phyloP scores from a whole-genome alignment of 306 rosid species.

The Vachellia pachyceras region DNA sequence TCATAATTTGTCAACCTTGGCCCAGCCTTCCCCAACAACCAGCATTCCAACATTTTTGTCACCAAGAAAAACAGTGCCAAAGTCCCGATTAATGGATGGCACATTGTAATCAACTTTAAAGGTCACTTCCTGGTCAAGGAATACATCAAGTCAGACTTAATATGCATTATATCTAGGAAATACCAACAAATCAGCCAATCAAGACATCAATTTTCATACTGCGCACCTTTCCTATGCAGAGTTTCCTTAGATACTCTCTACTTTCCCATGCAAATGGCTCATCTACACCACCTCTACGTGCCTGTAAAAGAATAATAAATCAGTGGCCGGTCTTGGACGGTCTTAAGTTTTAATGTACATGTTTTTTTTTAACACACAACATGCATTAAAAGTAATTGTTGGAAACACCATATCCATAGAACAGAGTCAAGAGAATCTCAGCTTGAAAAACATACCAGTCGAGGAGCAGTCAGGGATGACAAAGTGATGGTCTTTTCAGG shows the following conservation, averaged over 20 bases:
- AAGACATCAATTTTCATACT: conserved; percentile 2
- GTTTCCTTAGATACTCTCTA: conserved; percentile 87
- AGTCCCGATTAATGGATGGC: conserved; percentile 81
- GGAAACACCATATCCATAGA: not conserved
- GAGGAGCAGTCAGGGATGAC: conserved; percentile 88
- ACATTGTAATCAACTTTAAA: conserved; percentile 87
- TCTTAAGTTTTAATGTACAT: not conserved
- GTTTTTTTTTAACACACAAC: not conserved
- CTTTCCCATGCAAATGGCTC: conserved; percentile 99
- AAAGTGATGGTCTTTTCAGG: conserved; percentile 89
- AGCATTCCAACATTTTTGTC: conserved; percentile 78
- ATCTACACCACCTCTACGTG: conserved; percentile 84
- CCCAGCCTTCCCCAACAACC: conserved; percentile 95
- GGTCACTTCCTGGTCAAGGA: conserved; percentile 73
- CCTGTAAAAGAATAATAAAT: conserved; percentile 46
- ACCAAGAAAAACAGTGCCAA: conserved; percentile 86
- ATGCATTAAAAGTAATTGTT: not conserved
- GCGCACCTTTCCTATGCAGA: conserved; percentile 85
- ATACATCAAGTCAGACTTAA: conserved; percentile 29
- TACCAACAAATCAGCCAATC: conserved; percentile 23
- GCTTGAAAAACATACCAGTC: conserved; percentile 58
- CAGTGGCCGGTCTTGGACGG: not conserved
- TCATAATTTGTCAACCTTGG: conserved; percentile 63
- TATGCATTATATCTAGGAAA: conserved; percentile 1
- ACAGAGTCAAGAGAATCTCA: not conserved